phyloP scores from a whole-genome alignment of 805 yeast genomes.

The Kodamaea kaohsiungensis region DNA sequence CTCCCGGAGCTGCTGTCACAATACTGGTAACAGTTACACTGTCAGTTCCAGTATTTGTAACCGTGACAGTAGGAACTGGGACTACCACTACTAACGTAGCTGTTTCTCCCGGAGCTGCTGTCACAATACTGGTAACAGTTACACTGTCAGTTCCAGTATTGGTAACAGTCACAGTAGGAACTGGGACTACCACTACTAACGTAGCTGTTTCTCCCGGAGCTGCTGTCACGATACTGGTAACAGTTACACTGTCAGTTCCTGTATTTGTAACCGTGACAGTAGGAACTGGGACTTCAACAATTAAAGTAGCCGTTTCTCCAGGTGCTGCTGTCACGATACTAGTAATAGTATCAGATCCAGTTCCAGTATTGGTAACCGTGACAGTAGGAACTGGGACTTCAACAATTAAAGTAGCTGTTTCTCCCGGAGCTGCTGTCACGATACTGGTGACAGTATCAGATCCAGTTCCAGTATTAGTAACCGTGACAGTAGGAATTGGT shows the following conservation, averaged over 20 bases:
- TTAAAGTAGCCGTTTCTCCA: conserved; percentile 12
- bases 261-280: conserved; percentile 5
- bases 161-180: conserved; percentile 11
- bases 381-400: conserved; percentile 12
- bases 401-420: conserved; percentile 13
- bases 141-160: conserved; percentile 15
- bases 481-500: conserved; percentile 11
- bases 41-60: conserved; percentile 9
- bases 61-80: conserved; percentile 11
- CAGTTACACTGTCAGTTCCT: conserved; percentile 11
- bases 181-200: conserved; percentile 9
- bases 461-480: not conserved
- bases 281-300: conserved; percentile 13
- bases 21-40: conserved; percentile 7
- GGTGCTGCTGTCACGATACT: conserved; percentile 6
- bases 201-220: conserved; percentile 12
- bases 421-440: conserved; percentile 10
- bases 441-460: not conserved
- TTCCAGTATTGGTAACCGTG: conserved; percentile 17
- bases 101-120: conserved; percentile 12
- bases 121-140: not conserved
- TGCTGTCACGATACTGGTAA: not conserved
- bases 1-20: conserved; percentile 2
- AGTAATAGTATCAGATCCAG: conserved; percentile 7
- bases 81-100: conserved; percentile 13